Evolutionary conservation across 805 yeast species (phyloP).

Genomic region (Saccharomycopsis babjevae): DNA sequence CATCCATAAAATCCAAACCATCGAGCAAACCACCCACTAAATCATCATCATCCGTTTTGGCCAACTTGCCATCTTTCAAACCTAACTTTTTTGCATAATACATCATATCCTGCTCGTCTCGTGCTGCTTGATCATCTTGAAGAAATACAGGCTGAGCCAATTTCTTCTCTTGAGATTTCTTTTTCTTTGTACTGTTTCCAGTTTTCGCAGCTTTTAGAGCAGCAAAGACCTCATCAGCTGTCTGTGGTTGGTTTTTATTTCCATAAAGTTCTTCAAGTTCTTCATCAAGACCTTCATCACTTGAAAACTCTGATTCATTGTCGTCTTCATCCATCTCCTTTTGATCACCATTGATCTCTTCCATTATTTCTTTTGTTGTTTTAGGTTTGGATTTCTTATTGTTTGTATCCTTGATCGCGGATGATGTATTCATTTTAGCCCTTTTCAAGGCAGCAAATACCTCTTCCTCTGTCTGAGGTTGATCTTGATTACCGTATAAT

Average conservation of each 20-base stretch:
- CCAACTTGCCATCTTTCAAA: slow-evolving; percentile 43
- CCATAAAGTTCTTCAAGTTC: slow-evolving; percentile 25
- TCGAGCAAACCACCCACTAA: slow-evolving; percentile 75
- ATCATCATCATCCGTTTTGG: slow-evolving; percentile 55
- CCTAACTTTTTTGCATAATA: slow-evolving; percentile 81
- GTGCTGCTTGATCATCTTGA: slow-evolving; percentile 38
- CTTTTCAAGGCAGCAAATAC: slow-evolving; percentile 36
- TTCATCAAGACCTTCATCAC: slow-evolving; percentile 20
- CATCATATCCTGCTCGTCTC: slow-evolving; percentile 70
- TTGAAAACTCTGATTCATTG: neutral
- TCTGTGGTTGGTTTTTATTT: slow-evolving; percentile 25
- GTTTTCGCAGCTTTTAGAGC: slow-evolving; percentile 29
- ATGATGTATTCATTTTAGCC: slow-evolving; percentile 27
- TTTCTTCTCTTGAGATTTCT: slow-evolving; percentile 12
- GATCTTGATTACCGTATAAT: slow-evolving; percentile 17
- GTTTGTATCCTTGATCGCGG: slow-evolving; percentile 13
- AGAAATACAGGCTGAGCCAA: slow-evolving; percentile 27
- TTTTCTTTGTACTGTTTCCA: slow-evolving; percentile 24
- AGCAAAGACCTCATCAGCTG: slow-evolving; percentile 23
- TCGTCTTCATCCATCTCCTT: neutral
- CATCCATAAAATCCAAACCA: slow-evolving; percentile 31
- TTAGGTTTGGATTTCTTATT: neutral
- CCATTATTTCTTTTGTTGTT: slow-evolving; percentile 18
- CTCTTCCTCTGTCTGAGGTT: slow-evolving; percentile 30
- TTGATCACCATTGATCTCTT: slow-evolving; percentile 12